Conservation (phyloP, 495 filamentous ascomycete species). For the Aspergillus campestris region DNA sequence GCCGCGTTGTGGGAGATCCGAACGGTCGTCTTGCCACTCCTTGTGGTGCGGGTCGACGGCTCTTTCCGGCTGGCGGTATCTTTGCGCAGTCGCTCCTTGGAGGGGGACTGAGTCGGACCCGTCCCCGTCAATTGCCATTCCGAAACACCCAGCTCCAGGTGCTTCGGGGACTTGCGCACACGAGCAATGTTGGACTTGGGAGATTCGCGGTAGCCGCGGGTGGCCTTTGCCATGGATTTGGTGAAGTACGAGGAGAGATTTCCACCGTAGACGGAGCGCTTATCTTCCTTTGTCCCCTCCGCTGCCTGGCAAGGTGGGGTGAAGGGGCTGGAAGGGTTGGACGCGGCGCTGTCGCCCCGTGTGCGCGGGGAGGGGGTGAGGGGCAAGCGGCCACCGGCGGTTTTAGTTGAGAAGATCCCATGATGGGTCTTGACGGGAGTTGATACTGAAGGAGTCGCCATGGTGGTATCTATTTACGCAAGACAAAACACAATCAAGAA, state of each 20-base stretch:
- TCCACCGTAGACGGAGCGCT: constrained; percentile 62
- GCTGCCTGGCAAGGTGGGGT: constrained; percentile 61
- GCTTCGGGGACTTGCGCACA: constrained; percentile 55
- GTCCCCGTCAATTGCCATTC: constrained; percentile 89
- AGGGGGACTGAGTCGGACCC: constrained; percentile 61
- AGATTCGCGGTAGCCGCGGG: constrained; percentile 53
- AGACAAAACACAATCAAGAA: constrained; percentile 9
- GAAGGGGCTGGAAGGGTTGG: constrained; percentile 59
- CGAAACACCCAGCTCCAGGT: constrained; percentile 86
- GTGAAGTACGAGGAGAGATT: constrained; percentile 69
- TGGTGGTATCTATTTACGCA: constrained; percentile 37
- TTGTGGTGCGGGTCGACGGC: constrained; percentile 45
- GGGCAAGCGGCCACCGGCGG: constrained; percentile 89
- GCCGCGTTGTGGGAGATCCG: constrained; percentile 65
- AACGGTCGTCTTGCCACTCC: constrained; percentile 60
- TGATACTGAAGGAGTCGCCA: constrained; percentile 83
- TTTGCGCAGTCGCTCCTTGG: constrained; percentile 58
- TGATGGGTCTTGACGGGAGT: constrained; percentile 92
- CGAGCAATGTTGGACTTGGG: constrained; percentile 94
- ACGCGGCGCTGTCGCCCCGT: constrained; percentile 39
- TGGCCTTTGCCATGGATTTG: constrained; percentile 34
- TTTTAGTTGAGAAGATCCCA: constrained; percentile 84
- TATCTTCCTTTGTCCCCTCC: constrained; percentile 9
- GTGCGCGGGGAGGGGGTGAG: constrained; percentile 83
- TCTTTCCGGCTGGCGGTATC: constrained; percentile 41